Evolutionary conservation across 805 yeast species (phyloP).

Genomic region (Lipomyces orientalis): DNA sequence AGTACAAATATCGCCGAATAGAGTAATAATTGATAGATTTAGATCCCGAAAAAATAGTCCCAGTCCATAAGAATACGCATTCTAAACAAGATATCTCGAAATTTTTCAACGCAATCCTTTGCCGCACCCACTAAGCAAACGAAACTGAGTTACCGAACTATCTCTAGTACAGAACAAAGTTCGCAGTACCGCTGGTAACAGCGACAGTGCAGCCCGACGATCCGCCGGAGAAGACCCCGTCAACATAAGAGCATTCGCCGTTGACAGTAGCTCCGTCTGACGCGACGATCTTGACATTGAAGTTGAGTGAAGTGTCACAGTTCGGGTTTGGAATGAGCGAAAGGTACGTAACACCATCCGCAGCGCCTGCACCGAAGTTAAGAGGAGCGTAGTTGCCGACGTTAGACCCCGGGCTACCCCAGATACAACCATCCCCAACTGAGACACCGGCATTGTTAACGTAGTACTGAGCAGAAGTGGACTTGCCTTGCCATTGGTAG

Average conservation of each 20-base stretch:
- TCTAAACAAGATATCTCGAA: background rate
- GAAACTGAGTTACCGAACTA: background rate
- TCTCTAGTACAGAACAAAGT: slow-evolving; percentile 71
- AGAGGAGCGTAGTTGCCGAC: slow-evolving; percentile 99
- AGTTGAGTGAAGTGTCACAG: slow-evolving; percentile 80
- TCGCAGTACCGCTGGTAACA: slow-evolving; percentile 81
- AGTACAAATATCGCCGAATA: background rate
- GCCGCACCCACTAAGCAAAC: background rate
- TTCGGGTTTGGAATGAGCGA: slow-evolving; percentile 81
- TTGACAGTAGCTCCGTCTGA: slow-evolving; percentile 63
- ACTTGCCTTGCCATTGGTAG: slow-evolving; percentile 78
- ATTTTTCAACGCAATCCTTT: background rate
- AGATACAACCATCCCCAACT: slow-evolving; percentile 86
- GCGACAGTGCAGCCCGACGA: slow-evolving; percentile 93
- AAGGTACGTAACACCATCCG: slow-evolving; percentile 65
- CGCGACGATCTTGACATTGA: slow-evolving; percentile 78
- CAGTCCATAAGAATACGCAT: background rate
- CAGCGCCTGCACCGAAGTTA: slow-evolving; percentile 89
- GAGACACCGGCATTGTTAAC: slow-evolving; percentile 96
- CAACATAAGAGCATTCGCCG: slow-evolving; percentile 80
- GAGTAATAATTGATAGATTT: background rate
- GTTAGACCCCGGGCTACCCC: slow-evolving; percentile 83
- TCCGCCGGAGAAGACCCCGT: slow-evolving; percentile 65
- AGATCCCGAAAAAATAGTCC: background rate
- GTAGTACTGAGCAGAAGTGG: slow-evolving; percentile 93